phyloP scores from a whole-genome alignment of 352 stramenopile species.

The Globisporangium mamillatum region DNA sequence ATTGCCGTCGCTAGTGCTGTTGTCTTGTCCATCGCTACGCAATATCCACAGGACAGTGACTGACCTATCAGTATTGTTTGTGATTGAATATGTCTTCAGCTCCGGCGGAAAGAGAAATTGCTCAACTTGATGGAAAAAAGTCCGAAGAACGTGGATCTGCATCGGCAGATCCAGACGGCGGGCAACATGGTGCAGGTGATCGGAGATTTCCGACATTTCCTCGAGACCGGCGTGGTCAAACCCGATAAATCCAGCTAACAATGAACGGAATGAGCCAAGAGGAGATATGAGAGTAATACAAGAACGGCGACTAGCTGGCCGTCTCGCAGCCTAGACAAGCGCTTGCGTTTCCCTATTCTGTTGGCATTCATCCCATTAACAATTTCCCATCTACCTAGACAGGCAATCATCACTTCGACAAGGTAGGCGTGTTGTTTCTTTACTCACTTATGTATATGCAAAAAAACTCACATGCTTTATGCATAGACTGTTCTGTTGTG shows the following conservation, averaged over 20 bases:
- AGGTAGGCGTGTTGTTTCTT: neutral
- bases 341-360: neutral
- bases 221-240: slow-evolving; percentile 61
- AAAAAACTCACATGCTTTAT: slow-evolving; percentile 2
- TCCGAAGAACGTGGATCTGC: slow-evolving; percentile 79
- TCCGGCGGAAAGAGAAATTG: slow-evolving; percentile 79
- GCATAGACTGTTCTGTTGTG: neutral
- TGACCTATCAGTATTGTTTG: neutral
- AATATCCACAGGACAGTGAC: neutral
- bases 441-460: slow-evolving; percentile 4
- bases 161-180: slow-evolving; percentile 84
- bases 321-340: neutral
- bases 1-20: neutral
- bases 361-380: neutral
- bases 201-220: slow-evolving; percentile 78
- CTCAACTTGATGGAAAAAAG: slow-evolving; percentile 85
- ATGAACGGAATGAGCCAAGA: neutral
- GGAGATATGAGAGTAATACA: neutral
- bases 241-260: slow-evolving; percentile 23
- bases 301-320: neutral
- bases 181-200: slow-evolving; percentile 82
- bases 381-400: no score
- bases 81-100: slow-evolving; percentile 30
- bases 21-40: neutral
- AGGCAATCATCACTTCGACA: neutral